Conservation (phyloP, 441 rosid genomes). For the Jatropha multifida region DNA sequence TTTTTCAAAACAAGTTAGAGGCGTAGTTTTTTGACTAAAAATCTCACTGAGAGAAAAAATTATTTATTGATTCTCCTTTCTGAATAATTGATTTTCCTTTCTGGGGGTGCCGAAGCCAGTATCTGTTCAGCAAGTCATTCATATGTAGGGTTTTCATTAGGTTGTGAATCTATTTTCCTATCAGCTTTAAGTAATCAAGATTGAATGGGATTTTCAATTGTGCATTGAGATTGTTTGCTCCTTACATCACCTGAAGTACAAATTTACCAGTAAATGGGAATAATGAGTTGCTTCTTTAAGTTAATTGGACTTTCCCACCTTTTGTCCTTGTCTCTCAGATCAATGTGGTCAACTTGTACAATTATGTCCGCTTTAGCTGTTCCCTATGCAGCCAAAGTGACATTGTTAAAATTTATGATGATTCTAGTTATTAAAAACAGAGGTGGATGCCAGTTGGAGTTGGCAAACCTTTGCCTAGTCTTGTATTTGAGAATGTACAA, state of each 20-base stretch:
- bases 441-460: background rate
- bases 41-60: background rate
- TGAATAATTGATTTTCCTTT: background rate
- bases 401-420: background rate
- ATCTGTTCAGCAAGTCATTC: background rate
- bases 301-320: background rate
- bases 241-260: background rate
- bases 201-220: background rate
- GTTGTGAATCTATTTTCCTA: background rate
- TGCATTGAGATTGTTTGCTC: background rate
- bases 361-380: background rate
- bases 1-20: background rate
- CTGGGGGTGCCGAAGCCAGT: background rate
- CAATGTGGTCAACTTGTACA: background rate
- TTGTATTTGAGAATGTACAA: background rate
- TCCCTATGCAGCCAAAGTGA: background rate
- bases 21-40: background rate
- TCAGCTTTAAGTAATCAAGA: background rate
- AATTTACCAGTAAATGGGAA: background rate
- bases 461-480: background rate
- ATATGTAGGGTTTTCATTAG: background rate
- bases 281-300: conserved; percentile 4
- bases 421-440: background rate
- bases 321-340: background rate
- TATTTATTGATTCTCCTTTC: background rate